phyloP scores from a whole-genome alignment of 2,329 filamentous ascomycete species.

The Didymosphaeria variabile region DNA sequence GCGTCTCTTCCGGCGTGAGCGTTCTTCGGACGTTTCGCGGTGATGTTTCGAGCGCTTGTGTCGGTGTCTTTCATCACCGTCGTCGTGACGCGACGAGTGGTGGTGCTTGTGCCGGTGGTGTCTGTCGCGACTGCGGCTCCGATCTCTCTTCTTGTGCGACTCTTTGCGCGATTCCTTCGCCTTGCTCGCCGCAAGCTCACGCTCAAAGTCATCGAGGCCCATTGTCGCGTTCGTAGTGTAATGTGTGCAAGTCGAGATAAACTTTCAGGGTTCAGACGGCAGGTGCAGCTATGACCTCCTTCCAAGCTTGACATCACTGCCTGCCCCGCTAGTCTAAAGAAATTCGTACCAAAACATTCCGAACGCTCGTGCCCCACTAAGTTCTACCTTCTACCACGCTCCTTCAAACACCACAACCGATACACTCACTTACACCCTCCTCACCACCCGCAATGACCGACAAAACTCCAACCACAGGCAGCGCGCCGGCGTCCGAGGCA shows the following conservation, averaged over 20 bases:
- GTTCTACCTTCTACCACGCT: conserved; percentile 18
- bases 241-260: conserved; percentile 43
- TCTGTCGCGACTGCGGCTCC: conserved; percentile 53
- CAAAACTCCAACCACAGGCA: conserved; percentile 22
- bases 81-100: conserved; percentile 54
- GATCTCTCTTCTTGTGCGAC: conserved; percentile 56
- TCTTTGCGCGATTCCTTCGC: conserved; percentile 62
- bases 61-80: conserved; percentile 63
- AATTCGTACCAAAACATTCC: conserved; percentile 32
- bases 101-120: conserved; percentile 55
- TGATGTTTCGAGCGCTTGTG: conserved; percentile 72
- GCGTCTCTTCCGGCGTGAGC: conserved; percentile 56
- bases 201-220: conserved; percentile 79
- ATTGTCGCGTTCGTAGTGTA: conserved; percentile 58
- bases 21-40: conserved; percentile 49
- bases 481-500: conserved; percentile 21
- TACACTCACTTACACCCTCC: neutral
- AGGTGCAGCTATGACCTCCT: conserved; percentile 20
- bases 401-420: conserved; percentile 6
- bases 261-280: conserved; percentile 6
- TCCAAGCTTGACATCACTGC: conserved; percentile 38
- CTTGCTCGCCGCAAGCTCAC: conserved; percentile 73
- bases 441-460: conserved; percentile 53
- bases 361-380: conserved; percentile 1
- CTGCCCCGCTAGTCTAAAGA: conserved; percentile 41